phyloP scores from a whole-genome alignment of 148 eudicot genomes.

The Salicornia ramosissima region DNA sequence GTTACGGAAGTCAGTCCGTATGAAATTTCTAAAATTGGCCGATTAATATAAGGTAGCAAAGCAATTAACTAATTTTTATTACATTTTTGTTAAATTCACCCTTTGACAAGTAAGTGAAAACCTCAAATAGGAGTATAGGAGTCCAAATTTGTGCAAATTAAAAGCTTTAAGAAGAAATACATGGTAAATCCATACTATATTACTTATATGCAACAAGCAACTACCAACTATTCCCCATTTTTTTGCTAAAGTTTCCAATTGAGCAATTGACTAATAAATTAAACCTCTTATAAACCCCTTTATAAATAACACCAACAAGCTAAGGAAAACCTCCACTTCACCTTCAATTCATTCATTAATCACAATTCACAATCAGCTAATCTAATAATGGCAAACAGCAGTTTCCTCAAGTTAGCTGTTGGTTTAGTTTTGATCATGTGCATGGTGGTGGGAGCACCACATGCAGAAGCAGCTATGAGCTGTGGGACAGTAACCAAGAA shows the following conservation, averaged over 20 bases:
- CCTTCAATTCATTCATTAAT: neutral
- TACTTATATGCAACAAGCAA: conserved; percentile 10
- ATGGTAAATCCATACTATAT: neutral
- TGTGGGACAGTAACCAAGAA: conserved; percentile 20
- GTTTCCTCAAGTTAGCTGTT: conserved; percentile 14
- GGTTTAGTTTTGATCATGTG: conserved; percentile 10
- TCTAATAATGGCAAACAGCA: conserved; percentile 20
- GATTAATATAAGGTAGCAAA: no score
- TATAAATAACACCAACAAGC: conserved; percentile 8
- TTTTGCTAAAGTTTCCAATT: conserved; percentile 1
- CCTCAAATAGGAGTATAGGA: no score
- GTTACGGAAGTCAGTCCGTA: no score
- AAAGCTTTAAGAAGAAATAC: neutral
- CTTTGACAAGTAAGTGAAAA: no score
- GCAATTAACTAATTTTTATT: no score
- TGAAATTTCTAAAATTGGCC: no score
- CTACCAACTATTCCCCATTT: conserved; percentile 6
- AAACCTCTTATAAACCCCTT: neutral
- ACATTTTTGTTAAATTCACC: no score
- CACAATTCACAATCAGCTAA: no score
- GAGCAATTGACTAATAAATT: neutral
- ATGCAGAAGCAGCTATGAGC: conserved; percentile 6
- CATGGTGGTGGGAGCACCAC: conserved; percentile 5
- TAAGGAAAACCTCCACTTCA: neutral
- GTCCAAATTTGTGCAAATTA: neutral